Percentiles rank a stretch among this genome's conserved stretches.
phyloP scores from a whole-genome alignment of 257 asterid genomes.

The Paulownia fortunei region DNA sequence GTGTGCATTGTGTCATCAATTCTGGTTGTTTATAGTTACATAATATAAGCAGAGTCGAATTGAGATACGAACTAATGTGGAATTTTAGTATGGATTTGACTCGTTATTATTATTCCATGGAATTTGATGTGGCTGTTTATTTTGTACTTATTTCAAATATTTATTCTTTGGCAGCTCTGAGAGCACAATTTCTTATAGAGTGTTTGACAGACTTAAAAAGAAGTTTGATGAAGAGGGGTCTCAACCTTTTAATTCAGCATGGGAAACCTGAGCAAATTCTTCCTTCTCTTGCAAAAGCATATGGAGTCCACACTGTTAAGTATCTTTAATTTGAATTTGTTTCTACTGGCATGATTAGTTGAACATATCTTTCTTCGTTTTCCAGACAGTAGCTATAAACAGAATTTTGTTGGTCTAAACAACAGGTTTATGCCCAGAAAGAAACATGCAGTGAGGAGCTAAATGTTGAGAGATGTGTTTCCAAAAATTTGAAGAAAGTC shows the following conservation, averaged over 20 bases:
- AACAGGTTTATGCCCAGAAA: conserved; percentile 91
- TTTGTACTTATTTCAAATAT: not conserved
- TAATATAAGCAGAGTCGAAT: not conserved
- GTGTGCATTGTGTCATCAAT: not conserved
- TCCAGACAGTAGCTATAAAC: not conserved
- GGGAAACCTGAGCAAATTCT: conserved; percentile 91
- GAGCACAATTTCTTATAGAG: conserved; percentile 81
- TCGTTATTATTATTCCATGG: not conserved
- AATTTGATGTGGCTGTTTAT: conserved; percentile 25
- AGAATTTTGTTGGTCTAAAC: conserved; percentile 15
- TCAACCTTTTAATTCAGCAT: conserved; percentile 74
- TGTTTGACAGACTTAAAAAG: conserved; percentile 74
- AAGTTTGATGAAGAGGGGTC: conserved; percentile 69
- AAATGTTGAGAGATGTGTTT: conserved; percentile 68
- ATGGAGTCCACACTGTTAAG: conserved; percentile 84
- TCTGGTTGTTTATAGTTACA: not conserved
- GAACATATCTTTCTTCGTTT: not conserved
- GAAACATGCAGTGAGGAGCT: conserved; percentile 98
- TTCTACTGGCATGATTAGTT: conserved; percentile 1
- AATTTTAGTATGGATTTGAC: not conserved
- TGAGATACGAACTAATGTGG: not conserved
- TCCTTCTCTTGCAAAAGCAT: conserved; percentile 73
- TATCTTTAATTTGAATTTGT: conserved; percentile 27
- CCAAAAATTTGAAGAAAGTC: conserved; percentile 48
- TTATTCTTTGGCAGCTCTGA: conserved; percentile 65